Percentiles rank a stretch among this genome's conserved stretches.
Evolutionary conservation across 176 grass and related monocot species (phyloP).

Genomic region (Raddia guianensis): DNA sequence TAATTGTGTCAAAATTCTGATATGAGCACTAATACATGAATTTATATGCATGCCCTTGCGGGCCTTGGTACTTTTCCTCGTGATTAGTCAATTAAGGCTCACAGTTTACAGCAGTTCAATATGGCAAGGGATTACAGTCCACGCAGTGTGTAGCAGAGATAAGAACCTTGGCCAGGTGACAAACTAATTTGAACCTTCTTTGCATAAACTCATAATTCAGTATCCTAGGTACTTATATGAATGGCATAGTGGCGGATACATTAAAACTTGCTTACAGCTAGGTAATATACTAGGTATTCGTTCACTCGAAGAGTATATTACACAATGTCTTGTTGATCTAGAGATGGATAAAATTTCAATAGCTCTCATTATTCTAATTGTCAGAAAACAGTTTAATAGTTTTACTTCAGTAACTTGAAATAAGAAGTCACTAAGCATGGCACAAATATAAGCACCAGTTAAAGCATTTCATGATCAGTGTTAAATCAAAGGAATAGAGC

Average conservation of each 20-base stretch:
- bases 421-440: neutral
- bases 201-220: conserved; percentile 18
- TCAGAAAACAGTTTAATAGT: neutral
- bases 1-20: conserved; percentile 4
- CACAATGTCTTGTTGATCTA: neutral
- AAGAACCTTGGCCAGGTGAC: conserved; percentile 2
- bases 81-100: conserved; percentile 14
- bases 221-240: neutral
- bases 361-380: neutral
- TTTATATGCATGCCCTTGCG: conserved; percentile 17
- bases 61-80: conserved; percentile 9
- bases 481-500: conserved; percentile 6
- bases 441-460: neutral
- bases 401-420: neutral
- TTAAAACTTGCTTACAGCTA: neutral
- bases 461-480: conserved; percentile 1
- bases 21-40: conserved; percentile 13
- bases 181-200: conserved; percentile 25
- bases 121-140: neutral
- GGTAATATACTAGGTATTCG: conserved; percentile 3
- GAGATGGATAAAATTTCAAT: conserved; percentile 12
- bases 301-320: neutral
- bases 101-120: conserved; percentile 18
- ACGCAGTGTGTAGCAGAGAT: neutral
- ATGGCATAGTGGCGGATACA: neutral